Evolutionary conservation across 2,329 filamentous ascomycete genomes (phyloP).

Genomic region (Rhynchosporium secalis): DNA sequence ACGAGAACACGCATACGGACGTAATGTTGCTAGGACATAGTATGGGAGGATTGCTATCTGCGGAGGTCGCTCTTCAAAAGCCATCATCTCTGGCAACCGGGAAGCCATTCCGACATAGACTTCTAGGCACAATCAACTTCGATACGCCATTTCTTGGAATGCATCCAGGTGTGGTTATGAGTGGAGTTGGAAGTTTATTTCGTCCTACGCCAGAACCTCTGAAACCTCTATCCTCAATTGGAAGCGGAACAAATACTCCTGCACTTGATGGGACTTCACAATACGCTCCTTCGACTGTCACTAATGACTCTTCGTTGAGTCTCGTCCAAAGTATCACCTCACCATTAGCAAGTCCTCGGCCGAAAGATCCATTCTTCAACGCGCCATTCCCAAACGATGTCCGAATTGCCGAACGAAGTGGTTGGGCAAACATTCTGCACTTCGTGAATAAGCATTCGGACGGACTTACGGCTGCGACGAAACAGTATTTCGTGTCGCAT

Average conservation of each 20-base stretch:
- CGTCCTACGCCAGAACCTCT: slow-evolving; percentile 46
- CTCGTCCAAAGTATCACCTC: slow-evolving; percentile 33
- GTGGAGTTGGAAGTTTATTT: slow-evolving; percentile 79
- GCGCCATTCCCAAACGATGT: slow-evolving; percentile 75
- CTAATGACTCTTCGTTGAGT: slow-evolving; percentile 26
- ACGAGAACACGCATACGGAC: slow-evolving; percentile 73
- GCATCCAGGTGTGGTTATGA: slow-evolving; percentile 83
- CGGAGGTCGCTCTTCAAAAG: slow-evolving; percentile 70
- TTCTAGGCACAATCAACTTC: slow-evolving; percentile 78
- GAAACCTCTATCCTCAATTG: slow-evolving; percentile 19
- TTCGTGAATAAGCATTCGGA: slow-evolving; percentile 82
- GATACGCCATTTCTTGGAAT: slow-evolving; percentile 87
- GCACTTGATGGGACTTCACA: slow-evolving; percentile 26
- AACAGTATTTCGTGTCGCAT: slow-evolving; percentile 74
- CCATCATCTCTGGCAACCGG: slow-evolving; percentile 27
- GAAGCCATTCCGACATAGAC: slow-evolving; percentile 64
- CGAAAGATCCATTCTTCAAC: slow-evolving; percentile 67
- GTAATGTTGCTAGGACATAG: slow-evolving; percentile 83
- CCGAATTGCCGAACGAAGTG: slow-evolving; percentile 65
- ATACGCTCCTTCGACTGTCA: slow-evolving; percentile 27
- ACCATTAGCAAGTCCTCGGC: slow-evolving; percentile 29
- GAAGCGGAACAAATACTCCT: slow-evolving; percentile 25
- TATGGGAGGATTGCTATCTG: slow-evolving; percentile 82
- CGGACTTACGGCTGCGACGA: slow-evolving; percentile 64
- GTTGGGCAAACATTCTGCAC: slow-evolving; percentile 67